These are phyloP conservation scores for Podaxis sp. DNA, from an alignment of 768 basidiomycete species.

Conservation along the genomic window DNA sequence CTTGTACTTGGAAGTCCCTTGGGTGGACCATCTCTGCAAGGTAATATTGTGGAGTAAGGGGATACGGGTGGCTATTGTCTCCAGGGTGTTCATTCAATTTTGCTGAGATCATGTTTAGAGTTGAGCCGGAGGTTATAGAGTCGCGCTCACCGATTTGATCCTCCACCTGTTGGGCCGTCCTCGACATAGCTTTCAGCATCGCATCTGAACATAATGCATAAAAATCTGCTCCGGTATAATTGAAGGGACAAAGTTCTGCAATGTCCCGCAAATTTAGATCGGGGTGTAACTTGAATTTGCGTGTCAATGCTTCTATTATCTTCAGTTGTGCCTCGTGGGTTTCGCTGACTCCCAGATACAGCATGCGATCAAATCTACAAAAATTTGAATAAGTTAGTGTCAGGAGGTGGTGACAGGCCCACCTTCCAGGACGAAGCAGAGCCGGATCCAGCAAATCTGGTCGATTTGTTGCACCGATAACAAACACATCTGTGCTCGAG, in stretches of 20 bases:
- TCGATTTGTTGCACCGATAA: conserved; percentile 94
- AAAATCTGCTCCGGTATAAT: conserved; percentile 96
- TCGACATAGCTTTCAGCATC: conserved; percentile 90
- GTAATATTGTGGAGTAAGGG: conserved; percentile 86
- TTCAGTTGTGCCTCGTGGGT: conserved; percentile 82
- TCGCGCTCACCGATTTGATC: conserved; percentile 56
- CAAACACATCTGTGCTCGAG: conserved; percentile 75
- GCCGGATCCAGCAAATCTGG: conserved; percentile 92
- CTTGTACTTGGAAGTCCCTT: conserved; percentile 72
- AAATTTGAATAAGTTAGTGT: conserved; percentile 4
- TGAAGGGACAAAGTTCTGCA: conserved; percentile 80
- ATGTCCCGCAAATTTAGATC: conserved; percentile 59
- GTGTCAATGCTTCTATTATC: conserved; percentile 86
- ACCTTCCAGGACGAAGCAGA: conserved; percentile 85
- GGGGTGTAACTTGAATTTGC: conserved; percentile 85
- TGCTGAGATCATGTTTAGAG: conserved; percentile 25
- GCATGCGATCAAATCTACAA: conserved; percentile 89
- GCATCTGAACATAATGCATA: conserved; percentile 98
- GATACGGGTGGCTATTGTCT: conserved; percentile 49
- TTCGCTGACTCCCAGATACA: conserved; percentile 91
- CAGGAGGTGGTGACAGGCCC: conserved; percentile 20
- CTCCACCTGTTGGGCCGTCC: conserved; percentile 81
- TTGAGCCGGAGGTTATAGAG: not conserved
- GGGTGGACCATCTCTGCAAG: conserved; percentile 73
- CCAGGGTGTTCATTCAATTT: conserved; percentile 45